Conservation (phyloP, 495 filamentous ascomycete species). For the Penicillium simplicissimum region DNA sequence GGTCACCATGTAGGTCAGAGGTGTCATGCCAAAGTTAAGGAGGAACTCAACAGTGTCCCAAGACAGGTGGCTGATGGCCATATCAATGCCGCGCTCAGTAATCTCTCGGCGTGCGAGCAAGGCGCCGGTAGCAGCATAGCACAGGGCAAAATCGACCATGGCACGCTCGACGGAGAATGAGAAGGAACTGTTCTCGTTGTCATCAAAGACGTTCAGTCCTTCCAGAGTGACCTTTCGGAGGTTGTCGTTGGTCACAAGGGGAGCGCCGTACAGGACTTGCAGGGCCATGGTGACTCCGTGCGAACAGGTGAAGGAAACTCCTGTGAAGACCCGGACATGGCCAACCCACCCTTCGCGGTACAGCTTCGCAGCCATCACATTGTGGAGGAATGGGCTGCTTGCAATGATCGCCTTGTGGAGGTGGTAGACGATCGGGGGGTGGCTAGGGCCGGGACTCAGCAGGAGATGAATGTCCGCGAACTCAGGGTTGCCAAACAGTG, state of each 20-base stretch:
- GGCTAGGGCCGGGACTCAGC: conserved; percentile 16
- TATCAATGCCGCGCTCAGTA: conserved; percentile 27
- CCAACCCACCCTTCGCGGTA: background rate
- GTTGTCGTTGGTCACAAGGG: background rate
- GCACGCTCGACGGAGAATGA: conserved; percentile 20
- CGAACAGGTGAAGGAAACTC: conserved; percentile 20
- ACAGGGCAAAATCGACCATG: conserved; percentile 33
- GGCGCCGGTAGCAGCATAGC: conserved; percentile 33
- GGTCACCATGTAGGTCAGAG: conserved; percentile 19
- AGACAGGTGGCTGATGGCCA: conserved; percentile 25
- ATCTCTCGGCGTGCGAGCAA: conserved; percentile 29
- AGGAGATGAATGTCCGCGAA: conserved; percentile 25
- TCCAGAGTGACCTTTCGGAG: conserved; percentile 1
- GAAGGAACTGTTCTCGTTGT: background rate
- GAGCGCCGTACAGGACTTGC: conserved; percentile 25
- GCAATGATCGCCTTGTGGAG: conserved; percentile 3
- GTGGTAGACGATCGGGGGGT: conserved; percentile 9
- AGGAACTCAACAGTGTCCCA: conserved; percentile 35
- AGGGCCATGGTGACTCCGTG: conserved; percentile 32
- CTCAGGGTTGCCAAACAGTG: conserved; percentile 10
- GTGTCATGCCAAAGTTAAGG: conserved; percentile 27
- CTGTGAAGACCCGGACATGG: conserved; percentile 20
- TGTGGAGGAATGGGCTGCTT: conserved; percentile 15
- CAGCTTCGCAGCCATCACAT: background rate
- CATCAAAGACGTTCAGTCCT: background rate